Evolutionary conservation across 345 rosid species (phyloP), one percentile per base, ranked within the genome.

Genomic region (Gossypium australe): DNA sequence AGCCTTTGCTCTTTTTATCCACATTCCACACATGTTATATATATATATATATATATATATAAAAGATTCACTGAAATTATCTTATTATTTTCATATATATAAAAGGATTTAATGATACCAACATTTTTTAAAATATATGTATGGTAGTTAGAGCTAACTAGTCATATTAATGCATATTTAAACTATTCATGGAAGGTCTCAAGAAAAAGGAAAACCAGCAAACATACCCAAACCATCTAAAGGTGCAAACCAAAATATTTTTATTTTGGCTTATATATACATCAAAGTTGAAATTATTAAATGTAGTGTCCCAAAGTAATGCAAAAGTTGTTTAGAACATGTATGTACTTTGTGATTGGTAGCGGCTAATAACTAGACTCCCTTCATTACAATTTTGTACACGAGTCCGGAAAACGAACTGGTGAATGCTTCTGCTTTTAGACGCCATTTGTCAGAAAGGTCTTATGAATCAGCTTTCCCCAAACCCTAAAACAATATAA

Each of bases 401-500:
- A 34, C 41, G 7, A 34, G 7, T 34, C 41, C 7, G 41, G 41
- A 34, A 34, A 34, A 34, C 41, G 41, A 34, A 34, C 41, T 4
- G 7, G 41, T 34, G 41, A 34, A 34, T 34, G 41, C 41, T 34
- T 34, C 41, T 5, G 41, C 41, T 34, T 34, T 5, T 34, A 34
- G 41, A 5, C 41, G 41, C 41, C 41, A 34, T 34, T 34, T 34
- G 41, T 34, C 41, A 34, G 41, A 34, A 34, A 34, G 41, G 41
- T 34, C 41, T 34, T 34, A 34, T 34, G 41, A 34, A 34, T 34
- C 41, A 5, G 48, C 41, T 44, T 13, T 49, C 51, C 61, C 53
- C 66, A 75, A 75, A 71, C 81, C 82, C 77, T 82, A 78, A 49
- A 69, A 22, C 34, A 34, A 44, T 4, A 12, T 34, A 34, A 34